A percentile compares a stretch with the other conserved stretches of the same genome.
Conservation (phyloP, 208 protist genomes). For the Leishmania tarentolae region DNA sequence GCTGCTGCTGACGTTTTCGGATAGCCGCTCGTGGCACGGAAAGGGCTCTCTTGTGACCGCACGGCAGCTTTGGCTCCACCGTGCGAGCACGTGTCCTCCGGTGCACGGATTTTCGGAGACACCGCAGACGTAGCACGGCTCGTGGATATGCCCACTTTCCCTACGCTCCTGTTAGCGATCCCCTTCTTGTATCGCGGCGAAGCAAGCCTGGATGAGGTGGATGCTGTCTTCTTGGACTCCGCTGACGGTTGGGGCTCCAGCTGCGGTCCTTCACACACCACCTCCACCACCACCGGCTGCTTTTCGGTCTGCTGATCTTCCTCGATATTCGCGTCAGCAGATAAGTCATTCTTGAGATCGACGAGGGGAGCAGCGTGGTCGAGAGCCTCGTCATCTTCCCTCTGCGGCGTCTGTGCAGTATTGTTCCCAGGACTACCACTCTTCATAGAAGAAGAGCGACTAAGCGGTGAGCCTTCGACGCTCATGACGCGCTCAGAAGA, state of each 20-base stretch:
- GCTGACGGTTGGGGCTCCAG: not conserved
- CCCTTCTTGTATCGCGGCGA: not conserved
- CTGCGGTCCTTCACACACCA: not conserved
- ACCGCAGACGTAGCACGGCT: not conserved
- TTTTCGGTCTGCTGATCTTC: slow-evolving; percentile 4
- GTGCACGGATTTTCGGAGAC: not conserved
- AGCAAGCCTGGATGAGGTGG: not conserved
- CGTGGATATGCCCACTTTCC: not conserved
- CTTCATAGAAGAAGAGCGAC: not conserved
- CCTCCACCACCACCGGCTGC: not conserved
- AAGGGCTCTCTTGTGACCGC: not conserved
- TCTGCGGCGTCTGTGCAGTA: not conserved
- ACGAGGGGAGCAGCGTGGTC: slow-evolving; percentile 1
- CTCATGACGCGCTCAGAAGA: not conserved
- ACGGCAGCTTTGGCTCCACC: not conserved
- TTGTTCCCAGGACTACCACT: not conserved
- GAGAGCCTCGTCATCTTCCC: not conserved
- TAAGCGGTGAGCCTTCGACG: no score
- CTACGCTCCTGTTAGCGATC: not conserved
- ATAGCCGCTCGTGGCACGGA: not conserved
- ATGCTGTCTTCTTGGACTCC: not conserved
- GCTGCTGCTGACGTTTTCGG: not conserved
- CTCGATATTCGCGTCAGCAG: slow-evolving; percentile 15
- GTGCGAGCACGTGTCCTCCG: not conserved
- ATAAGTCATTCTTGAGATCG: slow-evolving; percentile 9